phyloP scores from a whole-genome alignment of 371 early-diverging fungal species.

The Mortierella sp. region DNA sequence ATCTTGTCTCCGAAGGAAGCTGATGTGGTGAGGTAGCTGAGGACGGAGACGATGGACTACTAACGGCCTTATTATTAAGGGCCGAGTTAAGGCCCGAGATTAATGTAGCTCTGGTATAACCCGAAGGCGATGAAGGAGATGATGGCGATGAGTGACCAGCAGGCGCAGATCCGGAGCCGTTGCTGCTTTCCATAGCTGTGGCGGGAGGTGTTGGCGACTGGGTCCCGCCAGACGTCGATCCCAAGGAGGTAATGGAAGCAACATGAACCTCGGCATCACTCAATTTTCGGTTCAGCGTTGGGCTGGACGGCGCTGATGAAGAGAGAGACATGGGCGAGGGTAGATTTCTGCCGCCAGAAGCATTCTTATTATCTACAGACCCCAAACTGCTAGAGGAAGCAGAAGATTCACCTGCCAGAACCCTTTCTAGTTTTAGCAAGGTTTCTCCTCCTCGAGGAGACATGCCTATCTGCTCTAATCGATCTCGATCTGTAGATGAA shows the following conservation, averaged over 20 bases:
- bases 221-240: constrained; percentile 13
- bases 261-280: constrained; percentile 47
- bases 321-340: constrained; percentile 47
- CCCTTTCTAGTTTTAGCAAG: constrained; percentile 46
- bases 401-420: constrained; percentile 18
- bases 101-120: constrained; percentile 24
- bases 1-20: constrained; percentile 16
- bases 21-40: constrained; percentile 7
- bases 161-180: background rate
- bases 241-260: constrained; percentile 22
- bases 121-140: constrained; percentile 14
- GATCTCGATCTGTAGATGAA: constrained; percentile 28
- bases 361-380: background rate
- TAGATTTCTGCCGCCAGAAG: constrained; percentile 21
- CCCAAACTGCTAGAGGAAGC: background rate
- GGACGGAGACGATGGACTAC: constrained; percentile 31
- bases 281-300: constrained; percentile 25
- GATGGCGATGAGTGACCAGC: constrained; percentile 17
- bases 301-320: constrained; percentile 32
- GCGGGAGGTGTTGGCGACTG: constrained; percentile 18
- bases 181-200: background rate
- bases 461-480: constrained; percentile 38
- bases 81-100: constrained; percentile 19
- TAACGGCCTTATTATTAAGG: constrained; percentile 10
- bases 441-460: constrained; percentile 48